Percentiles rank a stretch among this genome's conserved stretches.
Evolutionary conservation across 164 flowering plant genomes (phyloP).

Genomic region (Vitis rotundifolia): DNA sequence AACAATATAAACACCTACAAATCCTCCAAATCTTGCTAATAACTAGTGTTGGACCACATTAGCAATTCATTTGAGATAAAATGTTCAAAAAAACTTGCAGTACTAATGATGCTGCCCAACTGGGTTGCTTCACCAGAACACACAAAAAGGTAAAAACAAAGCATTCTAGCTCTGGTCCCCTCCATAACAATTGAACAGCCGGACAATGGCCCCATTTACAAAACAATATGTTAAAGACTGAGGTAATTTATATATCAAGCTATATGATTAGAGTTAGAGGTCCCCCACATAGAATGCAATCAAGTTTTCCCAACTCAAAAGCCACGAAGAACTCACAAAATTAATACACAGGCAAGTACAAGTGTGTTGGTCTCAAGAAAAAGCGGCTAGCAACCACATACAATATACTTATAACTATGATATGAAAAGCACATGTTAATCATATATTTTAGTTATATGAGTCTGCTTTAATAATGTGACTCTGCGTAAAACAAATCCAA

Average conservation of each 20-base stretch:
- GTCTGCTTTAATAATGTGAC: slow-evolving; percentile 10
- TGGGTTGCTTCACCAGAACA: neutral
- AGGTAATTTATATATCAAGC: too few relatives aligned
- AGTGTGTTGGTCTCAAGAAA: slow-evolving; percentile 7
- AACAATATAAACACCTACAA: too few relatives aligned
- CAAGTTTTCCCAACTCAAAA: neutral
- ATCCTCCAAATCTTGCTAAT: too few relatives aligned
- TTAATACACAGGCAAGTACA: neutral
- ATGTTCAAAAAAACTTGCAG: too few relatives aligned
- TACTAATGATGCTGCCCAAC: slow-evolving; percentile 8
- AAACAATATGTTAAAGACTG: neutral
- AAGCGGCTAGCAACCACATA: neutral
- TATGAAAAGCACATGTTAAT: neutral
- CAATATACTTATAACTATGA: too few relatives aligned
- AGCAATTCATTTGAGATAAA: too few relatives aligned
- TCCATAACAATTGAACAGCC: slow-evolving; percentile 10
- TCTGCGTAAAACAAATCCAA: neutral
- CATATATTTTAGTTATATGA: neutral
- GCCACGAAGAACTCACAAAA: neutral
- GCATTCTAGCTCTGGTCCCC: slow-evolving; percentile 17
- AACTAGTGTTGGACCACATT: too few relatives aligned
- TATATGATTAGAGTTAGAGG: too few relatives aligned
- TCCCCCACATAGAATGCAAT: neutral
- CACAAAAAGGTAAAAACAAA: neutral
- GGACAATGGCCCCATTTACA: neutral